phyloP scores from a whole-genome alignment of 2,329 filamentous ascomycete genomes.

The Phyllosticta citrichinensis region DNA sequence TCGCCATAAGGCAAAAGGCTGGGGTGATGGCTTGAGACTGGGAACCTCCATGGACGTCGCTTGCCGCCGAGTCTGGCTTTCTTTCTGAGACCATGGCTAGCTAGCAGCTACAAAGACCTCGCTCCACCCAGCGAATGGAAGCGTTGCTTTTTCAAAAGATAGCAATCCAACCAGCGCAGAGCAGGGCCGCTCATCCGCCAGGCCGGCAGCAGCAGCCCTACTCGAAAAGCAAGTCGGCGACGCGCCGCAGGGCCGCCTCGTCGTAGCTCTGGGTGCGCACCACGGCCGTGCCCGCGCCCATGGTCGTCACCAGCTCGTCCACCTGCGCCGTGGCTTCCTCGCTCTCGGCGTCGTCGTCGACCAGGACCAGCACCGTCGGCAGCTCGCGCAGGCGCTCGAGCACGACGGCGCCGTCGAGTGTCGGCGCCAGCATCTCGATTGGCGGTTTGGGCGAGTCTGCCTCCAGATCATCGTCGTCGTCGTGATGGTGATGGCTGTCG shows the following conservation, averaged over 20 bases:
- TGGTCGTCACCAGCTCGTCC: not conserved
- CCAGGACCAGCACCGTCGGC: slow-evolving; percentile 1
- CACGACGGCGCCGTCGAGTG: not conserved
- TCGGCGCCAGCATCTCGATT: not conserved
- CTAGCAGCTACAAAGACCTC: too few relatives aligned
- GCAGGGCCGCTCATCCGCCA: not conserved
- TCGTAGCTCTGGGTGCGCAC: not conserved
- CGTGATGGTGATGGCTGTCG: not conserved
- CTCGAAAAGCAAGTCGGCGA: not conserved
- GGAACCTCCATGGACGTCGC: too few relatives aligned
- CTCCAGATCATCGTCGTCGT: not conserved
- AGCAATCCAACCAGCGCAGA: too few relatives aligned
- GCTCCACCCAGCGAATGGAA: too few relatives aligned
- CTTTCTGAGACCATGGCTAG: too few relatives aligned
- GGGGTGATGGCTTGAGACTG: too few relatives aligned
- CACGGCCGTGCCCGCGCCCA: not conserved
- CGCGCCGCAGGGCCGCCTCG: not conserved
- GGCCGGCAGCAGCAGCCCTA: not conserved
- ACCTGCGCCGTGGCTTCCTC: not conserved
- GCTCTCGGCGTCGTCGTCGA: slow-evolving; percentile 1
- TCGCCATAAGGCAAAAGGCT: too few relatives aligned
- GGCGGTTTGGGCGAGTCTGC: not conserved
- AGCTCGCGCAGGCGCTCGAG: not conserved
- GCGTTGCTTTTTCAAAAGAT: too few relatives aligned
- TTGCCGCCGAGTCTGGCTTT: too few relatives aligned